These are phyloP conservation scores for Coriolopsis trogii DNA, from an alignment of 1,284 basidiomycete species.

Conservation along the genomic window DNA sequence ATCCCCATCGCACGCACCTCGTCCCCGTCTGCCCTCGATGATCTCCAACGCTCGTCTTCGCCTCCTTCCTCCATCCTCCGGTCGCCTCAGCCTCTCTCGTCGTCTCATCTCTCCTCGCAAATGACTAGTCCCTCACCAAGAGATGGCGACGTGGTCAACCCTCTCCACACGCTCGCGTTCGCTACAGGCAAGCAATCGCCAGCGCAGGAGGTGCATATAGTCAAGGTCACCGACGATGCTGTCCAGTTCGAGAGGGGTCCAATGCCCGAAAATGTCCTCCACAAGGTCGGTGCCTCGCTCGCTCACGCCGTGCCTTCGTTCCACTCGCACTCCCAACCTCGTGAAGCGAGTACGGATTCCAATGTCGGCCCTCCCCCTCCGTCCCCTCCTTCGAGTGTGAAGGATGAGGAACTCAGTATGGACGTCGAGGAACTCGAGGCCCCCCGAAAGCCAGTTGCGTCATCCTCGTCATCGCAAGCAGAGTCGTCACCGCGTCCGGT, in stretches of 20 bases:
- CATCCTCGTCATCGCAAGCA: slow-evolving; percentile 18
- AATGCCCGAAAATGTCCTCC: slow-evolving; percentile 40
- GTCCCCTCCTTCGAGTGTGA: slow-evolving; percentile 65
- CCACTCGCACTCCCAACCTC: slow-evolving; percentile 22
- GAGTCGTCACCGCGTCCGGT: slow-evolving; percentile 26
- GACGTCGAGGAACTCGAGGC: slow-evolving; percentile 1
- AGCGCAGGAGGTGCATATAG: slow-evolving; percentile 51
- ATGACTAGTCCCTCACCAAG: slow-evolving; percentile 32
- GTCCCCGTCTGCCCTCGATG: slow-evolving; percentile 30
- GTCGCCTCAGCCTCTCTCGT: slow-evolving; percentile 20
- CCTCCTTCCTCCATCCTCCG: slow-evolving; percentile 27
- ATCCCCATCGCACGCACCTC: slow-evolving; percentile 27
- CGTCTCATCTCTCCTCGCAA: slow-evolving; percentile 38
- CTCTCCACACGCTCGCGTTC: slow-evolving; percentile 37
- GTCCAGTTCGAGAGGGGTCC: slow-evolving; percentile 46
- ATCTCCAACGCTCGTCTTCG: slow-evolving; percentile 24
- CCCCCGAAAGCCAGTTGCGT: slow-evolving; percentile 7
- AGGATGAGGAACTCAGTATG: slow-evolving; percentile 33
- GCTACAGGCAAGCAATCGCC: slow-evolving; percentile 17
- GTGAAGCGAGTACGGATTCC: slow-evolving; percentile 25
- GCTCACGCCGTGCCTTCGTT: slow-evolving; percentile 36
- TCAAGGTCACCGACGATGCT: slow-evolving; percentile 51
- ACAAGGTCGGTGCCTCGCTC: slow-evolving; percentile 43
- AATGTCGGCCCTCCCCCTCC: slow-evolving; percentile 63
- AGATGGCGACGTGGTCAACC: slow-evolving; percentile 32